Base-by-base conservation (phyloP, 140 eudicot genomes). In the Erigeron philadelphicus region DNA sequence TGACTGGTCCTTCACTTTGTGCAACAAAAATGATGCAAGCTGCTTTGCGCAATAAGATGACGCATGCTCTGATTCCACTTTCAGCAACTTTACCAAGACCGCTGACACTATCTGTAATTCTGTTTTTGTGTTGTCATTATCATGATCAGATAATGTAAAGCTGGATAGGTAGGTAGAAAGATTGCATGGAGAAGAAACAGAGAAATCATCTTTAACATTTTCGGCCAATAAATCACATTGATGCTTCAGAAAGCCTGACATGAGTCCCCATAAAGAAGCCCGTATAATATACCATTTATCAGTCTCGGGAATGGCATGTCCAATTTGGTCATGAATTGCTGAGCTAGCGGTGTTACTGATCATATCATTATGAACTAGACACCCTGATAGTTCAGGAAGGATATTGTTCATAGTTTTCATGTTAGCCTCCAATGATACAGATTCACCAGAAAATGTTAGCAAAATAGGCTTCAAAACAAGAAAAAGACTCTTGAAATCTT, bases 1-100 rank as follows among this genome's bases (percentile, higher is more conserved):
- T 49, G 68, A 71, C 17, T 70, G 68, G 75, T 83, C 85, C 77
- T 77, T 76, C 43, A 31, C 76, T 67, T 83, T 87, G 60, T 66
- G 84, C 73, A 88, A 77, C 56, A 93, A 77, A 75, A 73, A 79
- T 11, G 83, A 72, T n/a, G 84, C 89, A 66, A 93, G 87, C 77
- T 80, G 90, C 67, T 77, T 81, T 43, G 85, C 74, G 75, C 81
- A 77, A 68, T 78, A 81, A 73, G 80, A 82, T 61, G 82, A 79
- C 10, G 84, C 61, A 43, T 83, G 87, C 52, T 74, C 60, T 56
- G 80, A 82, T 43, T 78, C 76, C 61, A 74, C 64, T 61, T 78
- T 72, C n/a, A 93, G 68, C 60, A 82, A 70, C 75, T 78, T 79
- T 18, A 70, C 72, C 56, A 87, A 73, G 53, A 70, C 72, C 72